Conservation (phyloP, 495 filamentous ascomycete species). For the Evernia prunastri region DNA sequence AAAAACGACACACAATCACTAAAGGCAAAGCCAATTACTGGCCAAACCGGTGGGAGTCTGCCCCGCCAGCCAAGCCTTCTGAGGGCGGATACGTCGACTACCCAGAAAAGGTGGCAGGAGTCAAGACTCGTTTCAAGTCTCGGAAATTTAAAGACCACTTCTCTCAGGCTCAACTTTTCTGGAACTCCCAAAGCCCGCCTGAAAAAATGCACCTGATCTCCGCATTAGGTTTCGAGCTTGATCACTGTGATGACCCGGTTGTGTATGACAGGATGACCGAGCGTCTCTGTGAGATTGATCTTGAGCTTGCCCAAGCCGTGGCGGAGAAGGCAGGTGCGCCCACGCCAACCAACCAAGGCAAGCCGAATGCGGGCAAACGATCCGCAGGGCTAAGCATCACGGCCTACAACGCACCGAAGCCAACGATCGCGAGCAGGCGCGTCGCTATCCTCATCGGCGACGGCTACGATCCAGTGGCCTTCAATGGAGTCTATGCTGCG, state of each 20-base stretch:
- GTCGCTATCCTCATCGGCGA: conserved; percentile 78
- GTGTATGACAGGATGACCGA: conserved; percentile 70
- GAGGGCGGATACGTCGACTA: conserved; percentile 67
- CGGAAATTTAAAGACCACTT: conserved; percentile 79
- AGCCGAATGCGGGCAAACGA: conserved; percentile 59
- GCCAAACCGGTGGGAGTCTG: conserved; percentile 69
- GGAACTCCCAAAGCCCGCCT: conserved; percentile 64
- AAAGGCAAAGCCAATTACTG: conserved; percentile 80
- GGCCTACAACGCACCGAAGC: conserved; percentile 54
- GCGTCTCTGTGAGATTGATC: conserved; percentile 66
- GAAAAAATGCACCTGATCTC: conserved; percentile 66
- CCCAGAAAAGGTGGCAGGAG: conserved; percentile 57
- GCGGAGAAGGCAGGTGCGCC: conserved; percentile 64
- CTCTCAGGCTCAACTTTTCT: conserved; percentile 60
- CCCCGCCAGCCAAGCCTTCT: conserved; percentile 51
- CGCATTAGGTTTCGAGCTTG: conserved; percentile 76
- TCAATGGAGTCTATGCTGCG: conserved; percentile 55
- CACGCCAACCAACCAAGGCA: conserved; percentile 43
- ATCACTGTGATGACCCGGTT: conserved; percentile 79
- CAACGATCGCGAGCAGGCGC: conserved; percentile 64
- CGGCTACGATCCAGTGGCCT: conserved; percentile 64
- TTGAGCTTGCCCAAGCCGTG: conserved; percentile 63
- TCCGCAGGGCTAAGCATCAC: conserved; percentile 61
- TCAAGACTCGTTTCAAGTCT: conserved; percentile 62
- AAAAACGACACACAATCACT: conserved; percentile 43